phyloP scores from a whole-genome alignment of 441 rosid species.

The Brassica balearica region DNA sequence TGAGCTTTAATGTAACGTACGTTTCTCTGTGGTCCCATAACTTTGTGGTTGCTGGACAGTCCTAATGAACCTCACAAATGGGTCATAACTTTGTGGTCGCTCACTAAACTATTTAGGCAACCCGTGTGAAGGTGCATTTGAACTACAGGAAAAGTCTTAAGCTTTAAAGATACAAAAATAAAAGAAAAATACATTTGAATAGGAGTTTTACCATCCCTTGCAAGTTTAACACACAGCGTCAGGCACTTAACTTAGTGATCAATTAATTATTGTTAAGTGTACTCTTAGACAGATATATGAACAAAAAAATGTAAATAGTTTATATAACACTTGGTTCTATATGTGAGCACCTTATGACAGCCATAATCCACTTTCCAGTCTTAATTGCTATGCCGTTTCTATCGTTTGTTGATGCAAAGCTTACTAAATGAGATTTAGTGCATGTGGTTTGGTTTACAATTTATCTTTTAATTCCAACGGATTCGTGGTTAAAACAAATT shows the following conservation, averaged over 20 bases:
- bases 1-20: not conserved
- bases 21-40: not conserved
- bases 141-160: not conserved
- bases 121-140: not conserved
- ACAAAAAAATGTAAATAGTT: not conserved
- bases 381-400: no score
- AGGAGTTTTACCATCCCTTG: no score
- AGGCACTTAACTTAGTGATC: no score
- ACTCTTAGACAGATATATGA: no score
- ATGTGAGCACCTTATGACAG: not conserved
- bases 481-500: no score
- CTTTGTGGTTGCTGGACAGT: not conserved
- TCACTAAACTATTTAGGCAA: not conserved
- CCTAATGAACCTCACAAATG: not conserved
- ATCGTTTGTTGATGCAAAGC: not conserved
- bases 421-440: not conserved
- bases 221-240: no score
- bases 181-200: not conserved
- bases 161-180: not conserved
- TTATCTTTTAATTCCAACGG: no score
- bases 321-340: no score
- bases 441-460: not conserved
- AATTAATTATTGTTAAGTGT: no score
- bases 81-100: not conserved
- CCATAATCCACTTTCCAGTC: not conserved